These are phyloP conservation scores for Dioszegia aurantiaca DNA, from an alignment of 768 basidiomycete species.

Conservation along the genomic window DNA sequence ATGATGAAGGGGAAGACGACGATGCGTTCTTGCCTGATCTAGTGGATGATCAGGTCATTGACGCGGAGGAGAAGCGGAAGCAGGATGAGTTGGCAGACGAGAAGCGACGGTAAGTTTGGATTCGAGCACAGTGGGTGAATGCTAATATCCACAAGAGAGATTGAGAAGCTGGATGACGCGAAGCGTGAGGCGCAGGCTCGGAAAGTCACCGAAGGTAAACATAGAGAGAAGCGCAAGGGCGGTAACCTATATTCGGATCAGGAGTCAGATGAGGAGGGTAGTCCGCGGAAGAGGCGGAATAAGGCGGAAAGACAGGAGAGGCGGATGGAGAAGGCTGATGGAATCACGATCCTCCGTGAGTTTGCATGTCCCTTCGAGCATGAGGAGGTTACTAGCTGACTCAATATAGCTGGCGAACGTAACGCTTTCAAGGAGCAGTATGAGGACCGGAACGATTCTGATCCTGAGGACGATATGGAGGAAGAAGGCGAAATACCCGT, in stretches of 20 bases:
- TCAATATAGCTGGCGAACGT: no score
- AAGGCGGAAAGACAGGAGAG: no score
- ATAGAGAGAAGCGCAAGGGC: constrained; percentile 31
- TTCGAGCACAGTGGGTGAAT: no score
- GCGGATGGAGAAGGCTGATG: no score
- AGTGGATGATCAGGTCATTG: constrained; percentile 38
- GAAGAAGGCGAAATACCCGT: neutral
- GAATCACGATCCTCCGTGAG: no score
- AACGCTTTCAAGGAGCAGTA: no score
- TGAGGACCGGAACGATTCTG: constrained; percentile 19
- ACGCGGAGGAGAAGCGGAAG: constrained; percentile 29
- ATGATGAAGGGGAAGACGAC: constrained; percentile 40
- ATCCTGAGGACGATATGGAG: constrained; percentile 26
- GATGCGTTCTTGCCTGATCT: constrained; percentile 33
- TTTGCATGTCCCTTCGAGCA: no score
- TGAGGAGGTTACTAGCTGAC: no score
- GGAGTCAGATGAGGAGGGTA: no score
- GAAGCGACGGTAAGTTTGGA: constrained; percentile 39
- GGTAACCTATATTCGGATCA: no score
- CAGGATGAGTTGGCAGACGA: constrained; percentile 36
- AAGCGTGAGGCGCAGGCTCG: constrained; percentile 30
- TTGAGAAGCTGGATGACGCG: constrained; percentile 38
- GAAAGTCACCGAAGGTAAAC: constrained; percentile 38
- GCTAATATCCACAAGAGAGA: constrained; percentile 25
- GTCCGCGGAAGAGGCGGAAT: no score